Base-by-base conservation (phyloP, 2,329 filamentous ascomycete genomes). In the Zymoseptoria brevis region DNA sequence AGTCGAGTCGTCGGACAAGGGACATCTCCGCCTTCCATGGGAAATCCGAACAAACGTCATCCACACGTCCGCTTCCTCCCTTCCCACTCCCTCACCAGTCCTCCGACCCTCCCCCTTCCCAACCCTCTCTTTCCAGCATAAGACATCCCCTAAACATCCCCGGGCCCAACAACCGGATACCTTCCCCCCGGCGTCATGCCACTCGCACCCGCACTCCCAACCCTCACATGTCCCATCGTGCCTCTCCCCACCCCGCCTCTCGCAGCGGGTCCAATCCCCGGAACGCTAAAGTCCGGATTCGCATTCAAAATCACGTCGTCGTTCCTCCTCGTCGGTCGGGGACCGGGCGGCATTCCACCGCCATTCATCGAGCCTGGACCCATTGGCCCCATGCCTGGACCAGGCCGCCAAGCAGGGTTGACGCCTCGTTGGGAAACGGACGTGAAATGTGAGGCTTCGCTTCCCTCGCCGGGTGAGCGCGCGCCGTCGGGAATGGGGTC, bases 221-320 rank as follows among this genome's bases (percentile, higher is more conserved):
- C 35, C 35, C 35, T 45, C 35, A 45, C 35, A 45, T 45, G 35
- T 35, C 56, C 24, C 29, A 45, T 45, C 13, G 13, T 16, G 26
- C 56, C 66, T 48, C 35, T 62, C 59, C 57, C 62, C 59, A 41
- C 60, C 45, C 74, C 61, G 6, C 73, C 71, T 49, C 72, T 62
- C 4, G 66, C 65, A n/a, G 67, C 66, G n/a, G 70, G 60, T 3
- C 71, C 72, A 7, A 75, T 69, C 5, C 76, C 76, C 5, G 86
- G 87, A 26, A 96, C 73, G 64, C 87, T 82, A 75, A 96, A 96
- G 73, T 96, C 91, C 0, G 92, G 91, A 69, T 96, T 96, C 51
- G 80, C 85, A 68, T 86, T 85, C 60, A 96, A 78, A 48, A 96
- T 76, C 54, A 91, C 80, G 66, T 95, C 89, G 66, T 87, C 84